A percentile compares a stretch with the other conserved stretches of the same genome.
Evolutionary conservation across 2,329 filamentous ascomycete genomes (phyloP).

Genomic region (Hymenoscyphus fraxineus): DNA sequence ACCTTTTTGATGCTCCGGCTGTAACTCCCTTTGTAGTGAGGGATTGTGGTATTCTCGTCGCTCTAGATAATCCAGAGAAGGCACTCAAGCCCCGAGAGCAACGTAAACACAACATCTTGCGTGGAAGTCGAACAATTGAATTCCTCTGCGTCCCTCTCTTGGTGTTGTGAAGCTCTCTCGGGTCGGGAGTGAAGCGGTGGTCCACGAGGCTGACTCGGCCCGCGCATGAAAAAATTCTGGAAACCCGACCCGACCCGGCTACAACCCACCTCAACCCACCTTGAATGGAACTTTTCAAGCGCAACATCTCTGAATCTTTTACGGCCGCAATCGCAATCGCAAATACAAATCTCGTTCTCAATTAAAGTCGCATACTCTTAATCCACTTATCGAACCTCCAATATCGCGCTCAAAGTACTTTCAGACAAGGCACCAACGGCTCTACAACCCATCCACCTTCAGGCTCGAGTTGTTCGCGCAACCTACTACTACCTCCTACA

Average conservation of each 20-base stretch:
- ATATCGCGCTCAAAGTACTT: too few relatives aligned
- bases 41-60: slow-evolving; percentile 13
- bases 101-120: slow-evolving; percentile 33
- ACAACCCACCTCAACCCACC: background rate
- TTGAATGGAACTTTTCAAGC: slow-evolving; percentile 1
- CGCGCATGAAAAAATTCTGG: background rate
- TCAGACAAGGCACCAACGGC: too few relatives aligned
- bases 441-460: background rate
- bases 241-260: background rate
- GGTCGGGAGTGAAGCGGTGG: background rate
- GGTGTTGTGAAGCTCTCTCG: background rate
- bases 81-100: slow-evolving; percentile 27
- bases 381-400: too few relatives aligned
- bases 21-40: slow-evolving; percentile 9
- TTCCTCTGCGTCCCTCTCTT: background rate
- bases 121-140: background rate
- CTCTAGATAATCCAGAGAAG: slow-evolving; percentile 13
- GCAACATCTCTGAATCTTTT: background rate
- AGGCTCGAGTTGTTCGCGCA: background rate
- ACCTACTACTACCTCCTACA: too few relatives aligned
- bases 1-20: slow-evolving; percentile 23
- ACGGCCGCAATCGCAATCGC: background rate
- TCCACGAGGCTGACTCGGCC: background rate
- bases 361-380: background rate
- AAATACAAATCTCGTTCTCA: background rate